Base-by-base conservation (phyloP, 371 early-diverging fungal species). In the Circinella umbellata region DNA sequence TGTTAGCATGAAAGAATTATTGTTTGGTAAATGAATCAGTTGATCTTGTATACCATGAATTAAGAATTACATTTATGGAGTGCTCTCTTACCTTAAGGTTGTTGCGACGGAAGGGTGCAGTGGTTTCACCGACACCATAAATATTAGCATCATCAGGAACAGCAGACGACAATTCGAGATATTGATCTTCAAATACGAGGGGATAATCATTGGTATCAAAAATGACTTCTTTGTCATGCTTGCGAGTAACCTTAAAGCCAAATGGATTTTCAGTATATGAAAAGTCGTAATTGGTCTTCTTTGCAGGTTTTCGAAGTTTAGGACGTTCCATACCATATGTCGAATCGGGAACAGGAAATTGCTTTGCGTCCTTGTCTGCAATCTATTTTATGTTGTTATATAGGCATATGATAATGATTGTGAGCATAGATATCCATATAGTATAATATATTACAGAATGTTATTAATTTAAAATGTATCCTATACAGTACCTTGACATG, bases 51-150 rank as follows among this genome's bases (percentile, higher is more conserved):
- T 27, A 27, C 27, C 27, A 2, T 27, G 27, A 27, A 27, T 27
- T 27, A 27, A 27, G 27, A 27, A 27, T 27, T 2, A 27, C 27
- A 27, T 27, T 2, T 2, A 1, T 27, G 27, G 27, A 27, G 27
- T 27, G 27, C 2, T 2, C 27, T 42, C 9, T 42, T 66, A 66
- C 67, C 60, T 66, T 17, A 20, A 17, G 18, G 35, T 51, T 69
- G 63, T 63, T 39, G 38, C 42, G 51, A n/a, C 54, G 39, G 63
- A 69, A 63, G 68, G 91, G 88, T 11, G 73, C 73, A 13, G 86
- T 86, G 0, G 81, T 78, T 70, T 92, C 92, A 39, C 93, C 93
- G 6, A 92, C 73, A 15, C 93, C 92, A 70, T 89, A 92, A 59
- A 92, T 85, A 60, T 91, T 86, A 39, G 90, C 86, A 60, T 89